phyloP scores from a whole-genome alignment of 257 asterid genomes.

The Solanum gandarillasii region DNA sequence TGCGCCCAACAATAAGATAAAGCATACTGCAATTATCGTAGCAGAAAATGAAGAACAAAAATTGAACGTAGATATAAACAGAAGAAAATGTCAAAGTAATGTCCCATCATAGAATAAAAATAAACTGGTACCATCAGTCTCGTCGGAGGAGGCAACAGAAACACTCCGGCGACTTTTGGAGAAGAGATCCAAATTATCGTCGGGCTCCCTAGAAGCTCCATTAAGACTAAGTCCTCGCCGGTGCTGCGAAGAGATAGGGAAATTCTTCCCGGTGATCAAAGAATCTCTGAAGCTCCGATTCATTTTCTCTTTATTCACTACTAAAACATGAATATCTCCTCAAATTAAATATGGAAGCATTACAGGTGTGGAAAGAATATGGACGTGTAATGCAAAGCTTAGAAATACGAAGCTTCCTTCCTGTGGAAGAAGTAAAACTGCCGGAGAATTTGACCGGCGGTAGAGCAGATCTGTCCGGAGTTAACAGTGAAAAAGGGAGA shows the following conservation, averaged over 20 bases:
- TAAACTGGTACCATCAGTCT: constrained; percentile 15
- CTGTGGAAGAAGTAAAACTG: background rate
- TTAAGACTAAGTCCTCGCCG: constrained; percentile 64
- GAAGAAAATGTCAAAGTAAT: background rate
- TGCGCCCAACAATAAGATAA: background rate
- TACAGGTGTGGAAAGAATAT: background rate
- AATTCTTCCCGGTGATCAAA: constrained; percentile 29
- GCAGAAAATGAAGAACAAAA: background rate
- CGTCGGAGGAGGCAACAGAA: constrained; percentile 33
- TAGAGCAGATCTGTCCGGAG: background rate
- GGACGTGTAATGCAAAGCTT: background rate
- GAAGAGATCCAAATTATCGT: constrained; percentile 77
- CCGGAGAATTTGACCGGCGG: background rate
- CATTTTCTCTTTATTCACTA: background rate
- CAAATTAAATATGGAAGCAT: background rate
- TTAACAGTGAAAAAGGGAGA: background rate
- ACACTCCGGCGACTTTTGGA: constrained; percentile 68
- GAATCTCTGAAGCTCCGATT: constrained; percentile 70
- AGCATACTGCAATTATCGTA: background rate
- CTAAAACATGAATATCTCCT: background rate
- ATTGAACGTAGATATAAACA: background rate
- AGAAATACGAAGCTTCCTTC: background rate
- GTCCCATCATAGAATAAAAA: background rate
- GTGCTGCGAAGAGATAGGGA: constrained; percentile 28
- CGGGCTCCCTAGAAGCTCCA: constrained; percentile 22